A percentile compares a stretch with the other conserved stretches of the same genome.
These are phyloP conservation scores for Salvia miltiorrhiza DNA, from an alignment of 257 asterid species.

Conservation along the genomic window DNA sequence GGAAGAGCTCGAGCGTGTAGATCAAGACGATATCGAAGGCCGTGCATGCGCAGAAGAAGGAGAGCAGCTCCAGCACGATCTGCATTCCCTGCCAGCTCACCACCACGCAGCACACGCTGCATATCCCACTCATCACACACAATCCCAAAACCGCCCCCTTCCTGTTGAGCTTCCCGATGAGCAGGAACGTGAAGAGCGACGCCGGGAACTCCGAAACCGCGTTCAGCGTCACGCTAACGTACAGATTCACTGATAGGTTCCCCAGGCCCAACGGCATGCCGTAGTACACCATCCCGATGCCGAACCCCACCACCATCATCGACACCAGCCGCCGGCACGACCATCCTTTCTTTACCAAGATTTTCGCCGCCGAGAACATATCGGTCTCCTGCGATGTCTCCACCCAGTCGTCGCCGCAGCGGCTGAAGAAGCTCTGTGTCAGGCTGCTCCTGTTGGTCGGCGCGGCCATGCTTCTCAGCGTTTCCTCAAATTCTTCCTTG, in stretches of 20 bases:
- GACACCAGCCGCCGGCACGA: constrained; percentile 38
- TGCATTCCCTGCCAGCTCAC: constrained; percentile 26
- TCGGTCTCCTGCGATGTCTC: constrained; percentile 14
- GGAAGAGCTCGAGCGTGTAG: constrained; percentile 65
- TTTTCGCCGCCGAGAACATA: constrained; percentile 41
- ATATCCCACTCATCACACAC: constrained; percentile 42
- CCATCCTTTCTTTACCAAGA: constrained; percentile 45
- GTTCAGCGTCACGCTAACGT: constrained; percentile 56
- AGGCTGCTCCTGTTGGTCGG: constrained; percentile 29
- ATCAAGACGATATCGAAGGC: constrained; percentile 43
- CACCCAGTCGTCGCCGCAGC: constrained; percentile 16
- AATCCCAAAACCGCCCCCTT: constrained; percentile 33
- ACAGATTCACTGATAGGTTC: constrained; percentile 37
- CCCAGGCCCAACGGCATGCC: constrained; percentile 79
- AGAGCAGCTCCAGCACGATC: constrained; percentile 47
- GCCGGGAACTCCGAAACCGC: constrained; percentile 65
- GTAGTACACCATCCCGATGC: constrained; percentile 56
- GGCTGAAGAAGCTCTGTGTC: constrained; percentile 43
- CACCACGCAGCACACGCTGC: constrained; percentile 44
- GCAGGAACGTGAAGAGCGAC: constrained; percentile 27
- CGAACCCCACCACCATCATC: constrained; percentile 52
- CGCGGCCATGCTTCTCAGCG: constrained; percentile 38
- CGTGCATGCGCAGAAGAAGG: constrained; percentile 54
- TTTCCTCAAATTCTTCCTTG: constrained; percentile 42
- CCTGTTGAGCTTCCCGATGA: constrained; percentile 42